Evolutionary conservation across 306 rosid genomes (phyloP).

Genomic region (Vigna radiata): DNA sequence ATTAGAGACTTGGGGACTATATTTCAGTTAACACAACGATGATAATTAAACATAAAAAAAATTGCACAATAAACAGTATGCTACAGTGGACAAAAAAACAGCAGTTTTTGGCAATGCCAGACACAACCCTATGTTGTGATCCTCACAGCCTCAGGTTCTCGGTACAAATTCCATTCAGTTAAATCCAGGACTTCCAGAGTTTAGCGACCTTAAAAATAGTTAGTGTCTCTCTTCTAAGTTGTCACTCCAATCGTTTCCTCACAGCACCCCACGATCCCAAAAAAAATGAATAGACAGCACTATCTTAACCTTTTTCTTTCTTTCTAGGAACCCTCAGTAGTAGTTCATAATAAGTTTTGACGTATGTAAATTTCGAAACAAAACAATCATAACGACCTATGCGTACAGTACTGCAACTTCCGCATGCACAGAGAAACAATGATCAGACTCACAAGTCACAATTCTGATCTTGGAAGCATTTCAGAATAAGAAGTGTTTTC

Average conservation of each 20-base stretch:
- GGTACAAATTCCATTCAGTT: neutral
- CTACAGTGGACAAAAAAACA: neutral
- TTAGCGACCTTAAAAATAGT: neutral
- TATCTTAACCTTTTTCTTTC: neutral
- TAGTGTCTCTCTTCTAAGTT: neutral
- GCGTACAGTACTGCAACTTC: neutral
- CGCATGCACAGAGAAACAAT: neutral
- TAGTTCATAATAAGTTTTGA: neutral
- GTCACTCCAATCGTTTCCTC: neutral
- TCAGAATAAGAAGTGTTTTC: slow-evolving; percentile 1
- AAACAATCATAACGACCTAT: neutral
- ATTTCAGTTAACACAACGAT: neutral
- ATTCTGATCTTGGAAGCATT: neutral
- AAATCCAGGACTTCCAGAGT: neutral
- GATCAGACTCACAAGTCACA: neutral
- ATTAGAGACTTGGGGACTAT: neutral
- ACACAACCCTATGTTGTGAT: neutral
- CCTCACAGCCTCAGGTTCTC: neutral
- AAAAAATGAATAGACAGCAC: neutral
- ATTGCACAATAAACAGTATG: neutral
- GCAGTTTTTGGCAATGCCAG: neutral
- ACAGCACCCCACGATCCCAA: neutral
- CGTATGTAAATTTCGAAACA: neutral
- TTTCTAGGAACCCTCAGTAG: neutral
- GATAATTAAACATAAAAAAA: slow-evolving; percentile 11